phyloP scores from a whole-genome alignment of 306 rosid genomes.

The Sesbania bispinosa region DNA sequence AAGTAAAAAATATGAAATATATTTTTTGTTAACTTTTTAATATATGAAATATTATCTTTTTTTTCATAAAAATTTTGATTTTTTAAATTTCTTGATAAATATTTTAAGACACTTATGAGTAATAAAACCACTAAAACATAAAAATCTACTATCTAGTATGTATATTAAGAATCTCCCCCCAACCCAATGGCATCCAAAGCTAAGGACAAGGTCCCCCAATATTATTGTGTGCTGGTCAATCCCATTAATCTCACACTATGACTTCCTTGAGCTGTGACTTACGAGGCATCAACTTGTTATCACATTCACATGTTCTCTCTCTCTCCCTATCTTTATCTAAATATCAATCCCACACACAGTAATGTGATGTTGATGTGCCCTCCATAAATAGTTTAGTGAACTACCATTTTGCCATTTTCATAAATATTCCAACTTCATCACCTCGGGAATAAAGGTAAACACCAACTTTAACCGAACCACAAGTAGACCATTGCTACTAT shows the following conservation, averaged over 20 bases:
- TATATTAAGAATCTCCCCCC: not conserved
- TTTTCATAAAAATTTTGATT: no score
- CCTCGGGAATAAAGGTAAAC: not conserved
- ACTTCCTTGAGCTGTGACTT: no score
- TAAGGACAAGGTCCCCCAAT: not conserved
- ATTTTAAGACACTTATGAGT: no score
- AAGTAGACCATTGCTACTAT: no score
- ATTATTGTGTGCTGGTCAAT: not conserved
- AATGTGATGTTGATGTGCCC: slow-evolving; percentile 5
- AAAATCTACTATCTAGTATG: not conserved
- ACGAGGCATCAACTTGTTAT: slow-evolving; percentile 18
- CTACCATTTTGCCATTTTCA: no score
- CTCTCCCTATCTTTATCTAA: not conserved
- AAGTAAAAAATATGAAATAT: no score
- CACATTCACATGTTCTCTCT: slow-evolving; percentile 23
- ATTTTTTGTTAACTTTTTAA: no score
- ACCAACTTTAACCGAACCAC: not conserved
- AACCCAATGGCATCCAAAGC: not conserved
- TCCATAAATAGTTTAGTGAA: not conserved
- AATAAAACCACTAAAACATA: no score
- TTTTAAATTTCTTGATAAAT: no score
- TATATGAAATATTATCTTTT: no score
- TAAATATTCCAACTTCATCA: not conserved
- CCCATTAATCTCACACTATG: not conserved
- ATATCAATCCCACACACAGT: not conserved